A percentile compares a stretch with the other conserved stretches of the same genome.
phyloP scores from a whole-genome alignment of 228 moss, liverwort and hornwort genomes.

The Sphagnum magellanicum region DNA sequence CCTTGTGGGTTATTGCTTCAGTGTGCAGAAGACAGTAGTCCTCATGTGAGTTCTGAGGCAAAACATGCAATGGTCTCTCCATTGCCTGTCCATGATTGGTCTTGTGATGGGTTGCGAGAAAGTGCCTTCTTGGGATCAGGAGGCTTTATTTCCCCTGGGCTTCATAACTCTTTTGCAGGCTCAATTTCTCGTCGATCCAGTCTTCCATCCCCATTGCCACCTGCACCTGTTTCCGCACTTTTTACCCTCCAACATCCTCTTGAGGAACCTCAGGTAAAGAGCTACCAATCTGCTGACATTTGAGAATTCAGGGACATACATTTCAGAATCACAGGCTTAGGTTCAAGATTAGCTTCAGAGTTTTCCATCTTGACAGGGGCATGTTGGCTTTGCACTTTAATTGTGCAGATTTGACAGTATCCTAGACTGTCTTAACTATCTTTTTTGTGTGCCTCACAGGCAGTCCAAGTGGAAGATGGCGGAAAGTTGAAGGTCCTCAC shows the following conservation, averaged over 20 bases:
- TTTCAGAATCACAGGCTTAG: background rate
- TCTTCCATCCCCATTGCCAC: conserved; percentile 36
- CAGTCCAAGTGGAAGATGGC: conserved; percentile 70
- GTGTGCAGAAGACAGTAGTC: conserved; percentile 51
- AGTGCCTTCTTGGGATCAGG: conserved; percentile 16
- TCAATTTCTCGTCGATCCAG: conserved; percentile 38
- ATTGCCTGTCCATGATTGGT: conserved; percentile 43
- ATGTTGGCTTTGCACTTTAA: background rate
- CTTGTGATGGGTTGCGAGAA: conserved; percentile 67
- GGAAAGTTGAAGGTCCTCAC: conserved; percentile 44
- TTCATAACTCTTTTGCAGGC: conserved; percentile 23
- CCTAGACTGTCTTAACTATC: background rate
- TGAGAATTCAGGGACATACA: background rate
- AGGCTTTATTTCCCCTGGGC: conserved; percentile 47
- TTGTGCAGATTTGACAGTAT: background rate
- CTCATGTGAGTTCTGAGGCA: conserved; percentile 57
- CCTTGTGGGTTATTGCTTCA: conserved; percentile 84
- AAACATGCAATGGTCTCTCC: conserved; percentile 62
- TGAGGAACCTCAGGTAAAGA: conserved; percentile 67
- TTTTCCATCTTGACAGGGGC: background rate
- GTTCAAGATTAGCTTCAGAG: background rate
- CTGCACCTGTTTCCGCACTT: conserved; percentile 41
- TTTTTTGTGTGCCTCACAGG: conserved; percentile 16
- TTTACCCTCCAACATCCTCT: conserved; percentile 79
- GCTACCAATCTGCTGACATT: background rate